Conservation (phyloP, 495 filamentous ascomycete species). For the Niebla homalea region DNA sequence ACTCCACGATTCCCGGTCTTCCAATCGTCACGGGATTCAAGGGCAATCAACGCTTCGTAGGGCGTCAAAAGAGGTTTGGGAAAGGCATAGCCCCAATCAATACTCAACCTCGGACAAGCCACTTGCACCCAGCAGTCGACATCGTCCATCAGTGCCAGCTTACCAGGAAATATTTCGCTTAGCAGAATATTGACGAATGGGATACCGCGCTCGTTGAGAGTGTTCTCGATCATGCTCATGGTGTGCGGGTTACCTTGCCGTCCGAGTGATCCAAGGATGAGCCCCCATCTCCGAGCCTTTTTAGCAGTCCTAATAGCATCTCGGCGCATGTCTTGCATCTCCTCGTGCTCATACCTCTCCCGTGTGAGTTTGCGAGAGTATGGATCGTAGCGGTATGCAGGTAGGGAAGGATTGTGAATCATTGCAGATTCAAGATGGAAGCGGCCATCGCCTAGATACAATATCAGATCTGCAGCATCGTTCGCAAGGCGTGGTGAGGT, state of each 20-base stretch:
- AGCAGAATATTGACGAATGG: slow-evolving; percentile 72
- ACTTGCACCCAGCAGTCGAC: slow-evolving; percentile 98
- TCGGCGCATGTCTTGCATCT: slow-evolving; percentile 70
- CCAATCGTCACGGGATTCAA: slow-evolving; percentile 70
- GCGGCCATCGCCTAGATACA: slow-evolving; percentile 90
- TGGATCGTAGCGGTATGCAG: slow-evolving; percentile 93
- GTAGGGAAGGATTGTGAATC: slow-evolving; percentile 87
- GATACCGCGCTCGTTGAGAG: slow-evolving; percentile 51
- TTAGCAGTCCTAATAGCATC: slow-evolving; percentile 64
- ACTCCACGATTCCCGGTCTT: slow-evolving; percentile 47
- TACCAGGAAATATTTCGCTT: slow-evolving; percentile 91
- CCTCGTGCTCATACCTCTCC: slow-evolving; percentile 78
- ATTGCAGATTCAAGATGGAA: slow-evolving; percentile 97
- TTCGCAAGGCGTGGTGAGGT: slow-evolving; percentile 65
- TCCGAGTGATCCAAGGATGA: slow-evolving; percentile 85
- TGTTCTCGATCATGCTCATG: slow-evolving; percentile 68
- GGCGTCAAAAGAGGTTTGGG: slow-evolving; percentile 76
- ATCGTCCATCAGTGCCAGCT: slow-evolving; percentile 80
- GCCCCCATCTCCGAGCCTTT: slow-evolving; percentile 72
- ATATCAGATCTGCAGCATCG: slow-evolving; percentile 55
- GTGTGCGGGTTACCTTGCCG: slow-evolving; percentile 94
- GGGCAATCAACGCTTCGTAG: slow-evolving; percentile 83
- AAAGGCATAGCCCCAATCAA: slow-evolving; percentile 99
- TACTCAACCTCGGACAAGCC: slow-evolving; percentile 85
- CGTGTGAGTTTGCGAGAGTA: slow-evolving; percentile 84